A percentile compares a stretch with the other conserved stretches of the same genome.
Conservation (phyloP, 352 stramenopile genomes). For the Phytophthora syringae region DNA sequence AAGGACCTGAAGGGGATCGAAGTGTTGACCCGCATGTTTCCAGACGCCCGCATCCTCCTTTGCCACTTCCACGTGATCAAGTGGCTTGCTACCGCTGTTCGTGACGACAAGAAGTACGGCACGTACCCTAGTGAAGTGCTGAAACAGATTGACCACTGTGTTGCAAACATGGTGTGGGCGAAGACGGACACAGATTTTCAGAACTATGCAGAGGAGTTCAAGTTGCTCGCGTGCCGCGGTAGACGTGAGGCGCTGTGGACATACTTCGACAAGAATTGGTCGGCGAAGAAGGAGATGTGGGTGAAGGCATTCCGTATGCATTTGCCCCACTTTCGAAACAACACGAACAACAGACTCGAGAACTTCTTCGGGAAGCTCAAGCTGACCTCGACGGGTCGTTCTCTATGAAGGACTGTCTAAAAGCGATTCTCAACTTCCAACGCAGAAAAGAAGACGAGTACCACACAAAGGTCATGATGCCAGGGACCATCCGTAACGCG, state of each 20-base stretch:
- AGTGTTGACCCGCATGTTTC: constrained; percentile 6
- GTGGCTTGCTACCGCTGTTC: background rate
- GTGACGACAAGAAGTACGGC: constrained; percentile 8
- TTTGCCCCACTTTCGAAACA: background rate
- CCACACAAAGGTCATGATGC: background rate
- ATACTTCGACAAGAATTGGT: constrained; percentile 10
- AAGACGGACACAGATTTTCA: background rate
- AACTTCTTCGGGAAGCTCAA: constrained; percentile 9
- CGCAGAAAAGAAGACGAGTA: background rate
- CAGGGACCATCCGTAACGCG: background rate
- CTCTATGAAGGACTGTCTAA: background rate
- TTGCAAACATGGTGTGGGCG: background rate
- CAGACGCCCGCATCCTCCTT: background rate
- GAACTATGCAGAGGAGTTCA: background rate
- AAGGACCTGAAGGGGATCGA: constrained; percentile 15
- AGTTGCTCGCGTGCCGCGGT: background rate
- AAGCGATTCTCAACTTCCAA: background rate
- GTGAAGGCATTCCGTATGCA: background rate
- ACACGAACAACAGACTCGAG: constrained; percentile 7
- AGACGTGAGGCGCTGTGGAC: background rate
- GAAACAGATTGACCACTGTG: background rate
- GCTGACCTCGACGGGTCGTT: background rate
- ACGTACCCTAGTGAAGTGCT: background rate
- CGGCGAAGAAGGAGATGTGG: background rate
- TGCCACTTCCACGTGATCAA: constrained; percentile 12